Evolutionary conservation across 768 basidiomycete genomes (phyloP).

Genomic region (Lyophyllum atratum): DNA sequence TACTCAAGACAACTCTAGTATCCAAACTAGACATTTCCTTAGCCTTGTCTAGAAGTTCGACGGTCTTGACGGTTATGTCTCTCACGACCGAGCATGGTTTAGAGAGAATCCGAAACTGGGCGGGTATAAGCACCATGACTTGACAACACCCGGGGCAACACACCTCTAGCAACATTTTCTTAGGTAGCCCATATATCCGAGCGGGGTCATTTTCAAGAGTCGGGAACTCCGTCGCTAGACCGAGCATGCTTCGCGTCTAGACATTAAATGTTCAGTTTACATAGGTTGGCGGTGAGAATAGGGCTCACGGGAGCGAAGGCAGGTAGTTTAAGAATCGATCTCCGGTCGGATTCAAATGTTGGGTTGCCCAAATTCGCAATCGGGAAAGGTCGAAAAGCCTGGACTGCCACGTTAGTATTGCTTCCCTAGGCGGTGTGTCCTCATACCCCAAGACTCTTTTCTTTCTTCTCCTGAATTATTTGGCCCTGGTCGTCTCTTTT

Average conservation of each 20-base stretch:
- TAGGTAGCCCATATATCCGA: conserved; percentile 73
- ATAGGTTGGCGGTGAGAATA: neutral
- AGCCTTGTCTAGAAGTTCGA: conserved; percentile 54
- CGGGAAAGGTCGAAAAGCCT: conserved; percentile 49
- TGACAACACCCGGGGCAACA: conserved; percentile 17
- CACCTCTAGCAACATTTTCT: conserved; percentile 72
- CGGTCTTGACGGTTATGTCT: conserved; percentile 58
- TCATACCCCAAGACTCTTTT: conserved; percentile 33
- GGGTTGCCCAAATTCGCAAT: conserved; percentile 37
- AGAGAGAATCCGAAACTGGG: conserved; percentile 68
- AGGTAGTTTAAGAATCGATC: conserved; percentile 38
- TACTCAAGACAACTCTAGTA: conserved; percentile 67
- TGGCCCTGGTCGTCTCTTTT: conserved; percentile 15
- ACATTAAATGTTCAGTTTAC: conserved; percentile 15
- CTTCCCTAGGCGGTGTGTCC: neutral
- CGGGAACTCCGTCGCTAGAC: conserved; percentile 47
- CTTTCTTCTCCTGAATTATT: conserved; percentile 18
- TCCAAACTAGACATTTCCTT: conserved; percentile 48
- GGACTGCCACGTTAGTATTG: neutral
- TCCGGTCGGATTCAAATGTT: conserved; percentile 39
- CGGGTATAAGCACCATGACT: neutral
- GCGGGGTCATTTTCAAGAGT: conserved; percentile 49
- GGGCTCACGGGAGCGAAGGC: conserved; percentile 43
- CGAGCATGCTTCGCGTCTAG: conserved; percentile 35
- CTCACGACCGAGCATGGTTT: conserved; percentile 75